Evolutionary conservation across 1,284 basidiomycete species (phyloP).

Genomic region (Marasmius fiardii): DNA sequence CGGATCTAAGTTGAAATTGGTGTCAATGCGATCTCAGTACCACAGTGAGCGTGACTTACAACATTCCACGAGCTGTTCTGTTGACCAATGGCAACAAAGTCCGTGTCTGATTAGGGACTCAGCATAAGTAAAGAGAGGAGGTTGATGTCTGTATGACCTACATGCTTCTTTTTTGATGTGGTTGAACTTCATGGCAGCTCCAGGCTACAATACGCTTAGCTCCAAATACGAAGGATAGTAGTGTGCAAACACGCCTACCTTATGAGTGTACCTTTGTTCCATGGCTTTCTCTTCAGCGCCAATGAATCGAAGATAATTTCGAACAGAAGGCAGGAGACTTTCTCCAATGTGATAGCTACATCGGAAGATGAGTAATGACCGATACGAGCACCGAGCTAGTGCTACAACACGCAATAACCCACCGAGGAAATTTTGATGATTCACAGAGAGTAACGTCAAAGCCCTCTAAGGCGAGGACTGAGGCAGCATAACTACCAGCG

Average conservation of each 20-base stretch:
- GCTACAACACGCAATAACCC: background rate
- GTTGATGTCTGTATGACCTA: background rate
- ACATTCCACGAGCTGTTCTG: slow-evolving; percentile 16
- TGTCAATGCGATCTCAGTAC: background rate
- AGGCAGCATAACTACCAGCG: slow-evolving; percentile 11
- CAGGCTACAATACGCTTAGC: slow-evolving; percentile 19
- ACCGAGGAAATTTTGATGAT: slow-evolving; percentile 44
- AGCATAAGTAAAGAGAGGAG: background rate
- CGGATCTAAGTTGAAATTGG: slow-evolving; percentile 31
- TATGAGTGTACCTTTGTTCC: slow-evolving; percentile 31
- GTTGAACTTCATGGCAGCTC: slow-evolving; percentile 24
- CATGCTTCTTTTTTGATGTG: slow-evolving; percentile 14
- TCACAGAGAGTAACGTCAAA: slow-evolving; percentile 47
- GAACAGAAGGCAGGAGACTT: slow-evolving; percentile 36
- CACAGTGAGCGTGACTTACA: slow-evolving; percentile 2
- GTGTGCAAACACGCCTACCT: slow-evolving; percentile 23
- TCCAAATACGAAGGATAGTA: background rate
- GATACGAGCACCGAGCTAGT: too few relatives aligned
- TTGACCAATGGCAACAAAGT: slow-evolving; percentile 15
- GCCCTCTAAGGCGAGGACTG: slow-evolving; percentile 32
- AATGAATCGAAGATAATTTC: slow-evolving; percentile 34
- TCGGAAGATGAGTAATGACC: background rate
- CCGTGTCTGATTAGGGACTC: slow-evolving; percentile 7
- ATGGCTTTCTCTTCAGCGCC: slow-evolving; percentile 31
- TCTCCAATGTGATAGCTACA: slow-evolving; percentile 37